phyloP scores from a whole-genome alignment of 2,329 filamentous ascomycete species.

The Cladosporium oxysporum region DNA sequence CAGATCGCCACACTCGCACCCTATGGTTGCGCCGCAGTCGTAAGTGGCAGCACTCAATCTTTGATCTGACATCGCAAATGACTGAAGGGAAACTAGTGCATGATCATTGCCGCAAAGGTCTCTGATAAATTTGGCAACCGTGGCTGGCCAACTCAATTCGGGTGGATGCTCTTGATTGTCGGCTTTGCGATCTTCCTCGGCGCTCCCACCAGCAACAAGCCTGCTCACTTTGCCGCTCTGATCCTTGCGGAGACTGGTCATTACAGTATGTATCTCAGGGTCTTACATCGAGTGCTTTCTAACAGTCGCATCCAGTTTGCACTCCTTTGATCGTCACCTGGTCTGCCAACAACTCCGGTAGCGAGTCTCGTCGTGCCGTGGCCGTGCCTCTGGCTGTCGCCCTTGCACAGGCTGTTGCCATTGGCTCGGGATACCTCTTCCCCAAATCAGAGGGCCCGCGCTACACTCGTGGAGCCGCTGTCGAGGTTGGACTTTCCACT shows the following conservation, averaged over 20 bases:
- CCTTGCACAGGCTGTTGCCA: conserved; percentile 19
- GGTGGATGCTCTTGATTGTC: conserved; percentile 21
- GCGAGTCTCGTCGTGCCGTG: conserved; percentile 23
- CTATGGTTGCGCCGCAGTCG: conserved; percentile 19
- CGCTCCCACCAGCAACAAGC: conserved; percentile 20
- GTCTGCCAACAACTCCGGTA: conserved; percentile 23
- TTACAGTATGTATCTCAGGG: conserved; percentile 16
- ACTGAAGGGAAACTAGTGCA: conserved; percentile 11
- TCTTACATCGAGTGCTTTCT: neutral
- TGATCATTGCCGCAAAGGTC: conserved; percentile 20
- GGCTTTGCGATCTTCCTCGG: conserved; percentile 22
- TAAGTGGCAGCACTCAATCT: neutral
- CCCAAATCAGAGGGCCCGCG: conserved; percentile 1
- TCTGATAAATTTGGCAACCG: conserved; percentile 21
- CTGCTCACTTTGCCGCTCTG: conserved; percentile 21
- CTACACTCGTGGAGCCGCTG: conserved; percentile 17
- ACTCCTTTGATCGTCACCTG: conserved; percentile 23
- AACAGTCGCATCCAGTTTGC: conserved; percentile 8
- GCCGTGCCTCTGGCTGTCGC: conserved; percentile 22
- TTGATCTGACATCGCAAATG: neutral
- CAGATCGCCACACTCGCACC: conserved; percentile 22
- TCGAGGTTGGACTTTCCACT: conserved; percentile 19
- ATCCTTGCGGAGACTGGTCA: conserved; percentile 22
- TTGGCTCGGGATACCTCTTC: conserved; percentile 16
- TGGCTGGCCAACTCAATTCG: conserved; percentile 22